Base-by-base conservation (phyloP, 176 grass and related monocot species). In the Raddia distichophylla region DNA sequence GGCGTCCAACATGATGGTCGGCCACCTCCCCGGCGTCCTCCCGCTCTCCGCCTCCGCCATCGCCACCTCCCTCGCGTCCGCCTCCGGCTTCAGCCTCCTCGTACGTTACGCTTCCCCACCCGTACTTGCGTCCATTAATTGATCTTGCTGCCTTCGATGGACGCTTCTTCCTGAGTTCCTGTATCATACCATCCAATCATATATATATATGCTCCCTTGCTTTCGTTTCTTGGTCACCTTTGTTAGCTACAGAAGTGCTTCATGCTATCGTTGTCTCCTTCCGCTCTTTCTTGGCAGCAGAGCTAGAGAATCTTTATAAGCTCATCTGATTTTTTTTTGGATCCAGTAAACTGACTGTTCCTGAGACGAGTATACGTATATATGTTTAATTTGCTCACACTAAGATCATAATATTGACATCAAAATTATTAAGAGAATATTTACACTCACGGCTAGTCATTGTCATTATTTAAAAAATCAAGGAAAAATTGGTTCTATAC, bases 71-170 rank as follows among this genome's bases (percentile, higher is more conserved):
- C 89, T 97, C 74, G 89, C 92, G 52, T 69, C 74, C 76, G 92
- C 92, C 56, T 90, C 92, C 19, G 95, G 95, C 48, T 94, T 97
- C 92, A 97, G 92, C 95, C 88, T 97, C 81, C 92, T 97, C 78
- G 94, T 97, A 86, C 67, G 94, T 64, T 34, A 0, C 75, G 44
- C 42, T 42, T 52, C n/a, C 45, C 14, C 49, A 5, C 55, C 35
- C 15, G n/a, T 85, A 68, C 57, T 7, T 27, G 45, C 16, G 51
- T 18, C 34, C 6, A 54, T 54, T 40, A 5, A 54, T 54, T 40
- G 37, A 40, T 40, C 37, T 34, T 16, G 72, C 68, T 62, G 50
- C 42, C 10, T 59, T 72, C 43, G 67, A 60, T 67, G 9, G 18
- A 20, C 13, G 8, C 56, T 68, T 22, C 27, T 27, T 27, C 27